Evolutionary conservation across 306 rosid species (phyloP), one percentile per base, ranked within the genome.

Genomic region (Cucumis hystrix): DNA sequence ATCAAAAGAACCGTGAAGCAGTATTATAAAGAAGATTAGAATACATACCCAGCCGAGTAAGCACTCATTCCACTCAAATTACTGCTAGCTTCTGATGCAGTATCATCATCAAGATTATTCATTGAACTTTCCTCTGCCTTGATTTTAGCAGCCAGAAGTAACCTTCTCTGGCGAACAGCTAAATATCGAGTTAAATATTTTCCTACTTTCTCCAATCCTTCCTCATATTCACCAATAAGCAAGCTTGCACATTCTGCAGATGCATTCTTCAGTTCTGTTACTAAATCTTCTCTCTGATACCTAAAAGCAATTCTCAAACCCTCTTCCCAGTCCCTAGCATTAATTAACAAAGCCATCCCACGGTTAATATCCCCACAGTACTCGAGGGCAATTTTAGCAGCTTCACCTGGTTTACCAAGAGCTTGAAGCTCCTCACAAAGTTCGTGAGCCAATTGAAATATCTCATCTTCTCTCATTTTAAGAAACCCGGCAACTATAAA

Each of bases 341-440:
- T 85, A 70, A 91, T 84, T 82, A 91, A 83, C 82, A 91, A 75
- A 86, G 75, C 85, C 55, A 85, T 43, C 35, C 93, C 86, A 63
- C 61, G 79, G 75, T 80, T 87, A 74, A 88, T 85, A 77, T 92
- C 99, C 60, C 90, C 84, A 84, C 93, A 89, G 75, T 95, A 95
- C 74, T 95, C 97, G 74, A 92, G 91, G 52, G 90, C 87, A 85
- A 96, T 88, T 86, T 89, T 92, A 80, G 97, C 99, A 69, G 99
- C 99, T 74, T 95, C 96, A 67, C 90, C 89, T 12, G 97, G 97
- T 81, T 90, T 95, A 66, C 99, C 99, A 72, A 92, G 91, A 20
- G 97, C 96, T 84, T 95, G 99, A 91, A 95, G 92, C 85, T 95
- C 97, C 83, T 95, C 99, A 82, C 96, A 95, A 77, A 95, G 96